Base-by-base conservation (phyloP, 1,139 yeast genomes). In the Groenewaldozyma sp. region DNA sequence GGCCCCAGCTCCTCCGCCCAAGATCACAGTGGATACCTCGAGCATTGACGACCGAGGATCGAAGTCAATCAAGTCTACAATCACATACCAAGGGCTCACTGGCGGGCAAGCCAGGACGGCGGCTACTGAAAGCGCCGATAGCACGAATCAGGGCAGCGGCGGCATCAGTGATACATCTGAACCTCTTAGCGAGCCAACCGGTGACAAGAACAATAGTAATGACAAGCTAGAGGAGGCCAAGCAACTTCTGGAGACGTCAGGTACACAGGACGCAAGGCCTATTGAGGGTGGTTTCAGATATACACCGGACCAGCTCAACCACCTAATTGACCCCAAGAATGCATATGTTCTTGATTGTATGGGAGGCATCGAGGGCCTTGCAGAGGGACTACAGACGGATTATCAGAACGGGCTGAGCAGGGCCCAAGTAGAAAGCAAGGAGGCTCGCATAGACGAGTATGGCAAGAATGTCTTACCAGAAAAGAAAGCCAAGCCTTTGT, bases 381-480 rank as follows among this genome's bases (percentile, higher is more conserved):
- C 55, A 6, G 35, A 38, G 9, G 52, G 54, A 3, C 53, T 65
- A 14, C 50, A 56, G 28, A 54, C 66, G 10, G 46, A 63, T 43
- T 39, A 56, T 11, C 42, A 49, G 7, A 22, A 44, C 3, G 69
- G 69, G 6, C 50, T 64, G 11, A 41, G 48, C 10, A 44, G 43
- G 17, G 48, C 47, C 24, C 35, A 47, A n/a, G 52, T 47, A 34
- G 40, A 51, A 5, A 44, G 45, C 11, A 51, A 45, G 29, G 37
- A 39, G 16, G 41, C 44, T 16, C 64, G 95, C 37, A 52, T 51
- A 9, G 47, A 55, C 14, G 60, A 58, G 16, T 93, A 74, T 58
- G 95, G 95, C 24, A 63, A 59, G 19, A 91, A 91, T 58, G 62
- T 56, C 27, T 59, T 93, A 27, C 97, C 97, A 0, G 77, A 75